Evolutionary conservation across 257 asterid species (phyloP).

Genomic region (Ophiorrhiza pumila): DNA sequence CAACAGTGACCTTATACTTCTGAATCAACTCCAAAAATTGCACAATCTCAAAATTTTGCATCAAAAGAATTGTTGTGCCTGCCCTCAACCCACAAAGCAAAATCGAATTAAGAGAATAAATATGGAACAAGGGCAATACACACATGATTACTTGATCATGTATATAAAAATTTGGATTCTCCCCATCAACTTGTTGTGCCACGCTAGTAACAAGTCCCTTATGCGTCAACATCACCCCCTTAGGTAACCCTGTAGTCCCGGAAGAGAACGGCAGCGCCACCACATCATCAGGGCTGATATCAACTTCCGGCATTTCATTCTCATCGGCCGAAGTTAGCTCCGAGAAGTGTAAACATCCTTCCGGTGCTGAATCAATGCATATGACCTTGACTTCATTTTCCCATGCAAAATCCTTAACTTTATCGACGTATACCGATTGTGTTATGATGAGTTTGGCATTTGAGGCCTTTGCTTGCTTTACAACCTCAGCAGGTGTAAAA

Average conservation of each 20-base stretch:
- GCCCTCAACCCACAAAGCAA: conserved; percentile 83
- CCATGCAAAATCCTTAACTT: conserved; percentile 45
- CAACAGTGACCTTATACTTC: conserved; percentile 69
- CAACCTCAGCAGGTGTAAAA: conserved; percentile 66
- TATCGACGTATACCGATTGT: conserved; percentile 42
- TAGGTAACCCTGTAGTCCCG: conserved; percentile 93
- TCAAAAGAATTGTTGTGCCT: conserved; percentile 75
- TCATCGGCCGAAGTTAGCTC: conserved; percentile 48
- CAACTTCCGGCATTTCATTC: conserved; percentile 49
- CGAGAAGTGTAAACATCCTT: conserved; percentile 52
- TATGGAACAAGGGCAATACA: conserved; percentile 75
- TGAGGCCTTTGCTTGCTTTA: conserved; percentile 73
- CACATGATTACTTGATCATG: conserved; percentile 83
- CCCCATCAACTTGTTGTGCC: conserved; percentile 94
- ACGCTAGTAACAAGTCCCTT: conserved; percentile 79
- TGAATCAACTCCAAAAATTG: conserved; percentile 67
- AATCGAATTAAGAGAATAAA: conserved; percentile 71
- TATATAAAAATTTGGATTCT: conserved; percentile 77
- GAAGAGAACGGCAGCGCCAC: conserved; percentile 95
- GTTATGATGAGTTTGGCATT: conserved; percentile 57
- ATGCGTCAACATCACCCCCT: conserved; percentile 96
- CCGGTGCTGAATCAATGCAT: conserved; percentile 44
- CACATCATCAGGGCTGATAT: conserved; percentile 60
- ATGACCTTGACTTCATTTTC: conserved; percentile 41
- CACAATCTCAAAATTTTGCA: conserved; percentile 76